Conservation (phyloP, 2,329 filamentous ascomycete genomes). For the Ceratocystis albifundus region DNA sequence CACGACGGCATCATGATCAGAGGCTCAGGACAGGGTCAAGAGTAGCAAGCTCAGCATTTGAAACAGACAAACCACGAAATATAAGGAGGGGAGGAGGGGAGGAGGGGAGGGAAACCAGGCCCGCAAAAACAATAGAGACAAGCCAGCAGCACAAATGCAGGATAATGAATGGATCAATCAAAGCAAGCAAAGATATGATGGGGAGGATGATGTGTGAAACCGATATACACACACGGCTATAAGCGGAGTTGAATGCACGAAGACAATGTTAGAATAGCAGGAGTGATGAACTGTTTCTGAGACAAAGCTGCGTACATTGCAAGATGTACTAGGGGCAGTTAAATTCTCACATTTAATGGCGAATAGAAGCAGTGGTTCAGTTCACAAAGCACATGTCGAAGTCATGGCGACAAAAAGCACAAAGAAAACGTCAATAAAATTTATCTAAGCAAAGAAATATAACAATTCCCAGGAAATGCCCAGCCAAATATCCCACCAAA, state of each 20-base stretch:
- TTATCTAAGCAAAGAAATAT: constrained; percentile 2
- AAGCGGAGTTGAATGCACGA: too few species aligned
- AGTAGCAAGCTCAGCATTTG: neutral
- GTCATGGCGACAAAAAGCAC: neutral
- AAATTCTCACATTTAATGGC: too few species aligned
- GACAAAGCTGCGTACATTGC: too few species aligned
- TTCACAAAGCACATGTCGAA: too few species aligned
- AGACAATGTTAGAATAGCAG: too few species aligned
- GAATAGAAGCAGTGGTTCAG: too few species aligned
- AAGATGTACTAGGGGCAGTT: neutral
- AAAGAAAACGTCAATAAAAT: neutral
- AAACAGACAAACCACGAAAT: constrained; percentile 2
- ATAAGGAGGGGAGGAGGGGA: too few species aligned
- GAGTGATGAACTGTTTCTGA: too few species aligned
- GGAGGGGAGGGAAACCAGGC: too few species aligned
- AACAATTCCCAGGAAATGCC: constrained; percentile 9
- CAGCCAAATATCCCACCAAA: neutral
- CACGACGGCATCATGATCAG: neutral
- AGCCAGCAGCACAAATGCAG: neutral
- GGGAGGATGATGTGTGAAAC: too few species aligned
- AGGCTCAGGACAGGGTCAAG: neutral
- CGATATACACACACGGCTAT: too few species aligned
- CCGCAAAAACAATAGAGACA: neutral
- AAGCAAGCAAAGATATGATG: neutral
- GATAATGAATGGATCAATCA: too few species aligned